Conservation (phyloP, 768 basidiomycete genomes). For the Cystoderma amianthinum region DNA sequence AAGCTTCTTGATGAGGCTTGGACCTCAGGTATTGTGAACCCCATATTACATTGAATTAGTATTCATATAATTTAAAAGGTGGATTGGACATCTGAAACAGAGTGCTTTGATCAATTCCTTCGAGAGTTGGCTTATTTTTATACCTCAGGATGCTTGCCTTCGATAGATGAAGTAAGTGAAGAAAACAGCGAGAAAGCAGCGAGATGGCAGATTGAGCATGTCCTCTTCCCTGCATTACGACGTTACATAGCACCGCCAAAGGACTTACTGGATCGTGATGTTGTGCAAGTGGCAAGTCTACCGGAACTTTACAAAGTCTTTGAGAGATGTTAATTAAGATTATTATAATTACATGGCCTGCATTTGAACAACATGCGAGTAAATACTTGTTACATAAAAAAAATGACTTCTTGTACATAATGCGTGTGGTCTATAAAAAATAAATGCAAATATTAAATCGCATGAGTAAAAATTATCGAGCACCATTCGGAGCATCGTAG, state of each 20-base stretch:
- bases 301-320: slow-evolving; percentile 94
- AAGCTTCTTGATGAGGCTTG: slow-evolving; percentile 82
- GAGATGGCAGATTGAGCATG: slow-evolving; percentile 86
- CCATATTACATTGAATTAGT: background rate
- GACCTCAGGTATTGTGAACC: slow-evolving; percentile 64
- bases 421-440: slow-evolving; percentile 3
- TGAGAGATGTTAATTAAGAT: slow-evolving; percentile 65
- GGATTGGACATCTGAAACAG: slow-evolving; percentile 78
- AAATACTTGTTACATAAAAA: slow-evolving; percentile 4
- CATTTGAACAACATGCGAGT: slow-evolving; percentile 3
- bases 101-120: slow-evolving; percentile 82
- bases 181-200: slow-evolving; percentile 49
- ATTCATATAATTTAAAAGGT: slow-evolving; percentile 43
- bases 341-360: slow-evolving; percentile 3
- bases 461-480: slow-evolving; percentile 23
- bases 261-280: slow-evolving; percentile 60
- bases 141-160: slow-evolving; percentile 40
- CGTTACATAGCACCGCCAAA: slow-evolving; percentile 67
- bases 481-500: slow-evolving; percentile 41
- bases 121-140: slow-evolving; percentile 92
- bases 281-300: slow-evolving; percentile 84
- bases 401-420: slow-evolving; percentile 2
- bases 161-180: slow-evolving; percentile 11
- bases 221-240: slow-evolving; percentile 82
- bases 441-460: slow-evolving; percentile 4